Base-by-base conservation (phyloP, 495 filamentous ascomycete genomes). In the Penicillium mononematosum region DNA sequence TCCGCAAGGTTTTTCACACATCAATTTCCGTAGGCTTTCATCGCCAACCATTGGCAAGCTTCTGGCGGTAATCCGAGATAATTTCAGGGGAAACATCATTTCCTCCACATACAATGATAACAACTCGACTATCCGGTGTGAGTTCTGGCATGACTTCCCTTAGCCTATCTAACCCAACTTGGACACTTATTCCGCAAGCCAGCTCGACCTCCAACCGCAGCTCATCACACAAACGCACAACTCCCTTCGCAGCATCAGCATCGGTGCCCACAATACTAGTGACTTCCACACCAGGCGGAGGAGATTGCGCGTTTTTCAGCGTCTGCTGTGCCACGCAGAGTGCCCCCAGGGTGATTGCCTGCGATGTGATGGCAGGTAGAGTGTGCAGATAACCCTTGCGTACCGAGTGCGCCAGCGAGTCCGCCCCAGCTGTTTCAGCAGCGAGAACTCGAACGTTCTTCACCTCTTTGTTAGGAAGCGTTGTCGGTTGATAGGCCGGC, bases 81-180 rank as follows among this genome's bases (percentile, higher is more conserved):
- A 85, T 83, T 38, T 88, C 83, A 11, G 86, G 63, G 5, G 81
- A 85, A 45, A 91, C 77, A 66, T 85, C 87, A 27, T 78, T 85
- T 14, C 92, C 92, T 0, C 93, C 92, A 70, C 92, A 97, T 47
- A 96, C 81, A 54, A 96, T 77, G 52, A 96, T 70, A 16, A 96
- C 90, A 16, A 97, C 83, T 58, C 88, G 91, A 60, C 77, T 86
- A 22, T 79, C 74, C 32, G 71, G 69, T 58, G 56, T 72, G 48
- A 90, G 42, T 6, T 68, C 76, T 34, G 80, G 70, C 1, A 87
- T 80, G 10, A 88, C 55, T n/a, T 78, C 70, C 64, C 75, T 80
- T 63, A 86, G 71, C 64, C 88, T 64, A 19, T 52, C 58, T 12
- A 65, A 14, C 16, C 61, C 81, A 44, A 79, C 72, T 38, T 87